Percentiles rank a stretch among this genome's conserved stretches.
Conservation (phyloP, 257 asterid species). For the Leptodermis oblonga region DNA sequence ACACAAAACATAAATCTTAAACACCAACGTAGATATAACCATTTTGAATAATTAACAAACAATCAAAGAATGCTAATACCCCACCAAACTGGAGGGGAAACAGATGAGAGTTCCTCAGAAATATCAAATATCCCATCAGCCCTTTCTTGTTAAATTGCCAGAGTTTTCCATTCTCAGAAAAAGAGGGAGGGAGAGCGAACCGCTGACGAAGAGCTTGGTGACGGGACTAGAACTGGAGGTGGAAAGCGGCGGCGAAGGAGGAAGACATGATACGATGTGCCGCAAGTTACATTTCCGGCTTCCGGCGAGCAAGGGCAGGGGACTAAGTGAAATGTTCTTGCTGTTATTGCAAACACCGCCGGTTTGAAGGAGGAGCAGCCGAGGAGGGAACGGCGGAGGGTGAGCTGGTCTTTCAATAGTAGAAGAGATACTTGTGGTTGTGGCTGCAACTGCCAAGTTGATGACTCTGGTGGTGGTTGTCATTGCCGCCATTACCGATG, state of each 20-base stretch:
- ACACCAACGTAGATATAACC: neutral
- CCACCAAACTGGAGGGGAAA: neutral
- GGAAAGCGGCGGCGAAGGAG: constrained; percentile 13
- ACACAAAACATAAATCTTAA: neutral
- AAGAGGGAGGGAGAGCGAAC: constrained; percentile 16
- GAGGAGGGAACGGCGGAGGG: neutral
- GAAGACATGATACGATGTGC: constrained; percentile 15
- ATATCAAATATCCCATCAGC: neutral
- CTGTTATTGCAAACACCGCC: neutral
- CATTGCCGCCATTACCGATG: constrained; percentile 8
- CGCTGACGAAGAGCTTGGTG: constrained; percentile 40
- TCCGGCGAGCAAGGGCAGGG: neutral
- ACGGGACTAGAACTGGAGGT: constrained; percentile 11
- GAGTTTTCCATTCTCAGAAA: neutral
- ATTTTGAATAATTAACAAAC: neutral
- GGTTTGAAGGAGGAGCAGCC: neutral
- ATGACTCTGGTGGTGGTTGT: neutral
- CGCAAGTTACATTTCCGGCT: neutral
- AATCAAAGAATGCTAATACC: neutral
- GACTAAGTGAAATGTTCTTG: neutral
- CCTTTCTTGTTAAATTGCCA: neutral
- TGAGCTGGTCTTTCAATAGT: neutral
- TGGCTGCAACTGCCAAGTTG: neutral
- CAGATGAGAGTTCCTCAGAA: neutral
- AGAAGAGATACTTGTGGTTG: neutral